Percentiles rank a stretch among this genome's conserved stretches.
These are phyloP conservation scores for Linderniella brevidens DNA, from an alignment of 257 asterid species.

Conservation along the genomic window DNA sequence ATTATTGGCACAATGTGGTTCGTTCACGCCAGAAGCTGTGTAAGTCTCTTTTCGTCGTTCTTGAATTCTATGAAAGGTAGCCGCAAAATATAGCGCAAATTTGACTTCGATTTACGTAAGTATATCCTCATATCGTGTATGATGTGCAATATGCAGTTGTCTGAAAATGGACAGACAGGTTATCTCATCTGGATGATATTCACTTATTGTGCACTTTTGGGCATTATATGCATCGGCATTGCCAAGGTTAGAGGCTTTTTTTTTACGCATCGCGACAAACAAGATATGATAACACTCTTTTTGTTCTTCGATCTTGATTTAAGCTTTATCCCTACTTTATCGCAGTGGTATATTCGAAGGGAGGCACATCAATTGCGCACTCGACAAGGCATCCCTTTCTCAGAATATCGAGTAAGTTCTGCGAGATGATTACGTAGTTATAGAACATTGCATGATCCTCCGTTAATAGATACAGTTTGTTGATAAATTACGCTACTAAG, in stretches of 20 bases:
- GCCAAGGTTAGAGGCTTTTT: conserved; percentile 49
- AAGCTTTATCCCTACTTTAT: too few relatives aligned
- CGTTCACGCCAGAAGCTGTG: conserved; percentile 57
- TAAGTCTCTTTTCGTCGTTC: conserved; percentile 33
- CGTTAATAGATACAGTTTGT: too few relatives aligned
- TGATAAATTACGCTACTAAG: too few relatives aligned
- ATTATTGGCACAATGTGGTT: conserved; percentile 78
- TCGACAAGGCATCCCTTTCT: conserved; percentile 90
- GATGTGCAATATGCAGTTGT: conserved; percentile 44
- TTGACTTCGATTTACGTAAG: too few relatives aligned
- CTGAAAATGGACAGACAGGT: conserved; percentile 94
- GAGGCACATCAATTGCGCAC: conserved; percentile 76
- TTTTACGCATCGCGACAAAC: neutral
- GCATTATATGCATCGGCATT: conserved; percentile 59
- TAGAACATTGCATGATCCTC: too few relatives aligned
- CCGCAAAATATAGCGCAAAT: too few relatives aligned
- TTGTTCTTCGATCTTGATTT: too few relatives aligned
- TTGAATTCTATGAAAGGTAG: too few relatives aligned
- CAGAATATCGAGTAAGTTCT: conserved; percentile 92
- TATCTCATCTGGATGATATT: conserved; percentile 91
- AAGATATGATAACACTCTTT: too few relatives aligned
- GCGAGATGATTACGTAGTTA: too few relatives aligned
- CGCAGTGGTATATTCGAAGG: conserved; percentile 85
- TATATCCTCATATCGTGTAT: too few relatives aligned
- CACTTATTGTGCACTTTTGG: conserved; percentile 87